Evolutionary conservation across 164 flowering plant species (phyloP), one percentile per base, ranked within the genome.

Genomic region (Vitis labrusca): DNA sequence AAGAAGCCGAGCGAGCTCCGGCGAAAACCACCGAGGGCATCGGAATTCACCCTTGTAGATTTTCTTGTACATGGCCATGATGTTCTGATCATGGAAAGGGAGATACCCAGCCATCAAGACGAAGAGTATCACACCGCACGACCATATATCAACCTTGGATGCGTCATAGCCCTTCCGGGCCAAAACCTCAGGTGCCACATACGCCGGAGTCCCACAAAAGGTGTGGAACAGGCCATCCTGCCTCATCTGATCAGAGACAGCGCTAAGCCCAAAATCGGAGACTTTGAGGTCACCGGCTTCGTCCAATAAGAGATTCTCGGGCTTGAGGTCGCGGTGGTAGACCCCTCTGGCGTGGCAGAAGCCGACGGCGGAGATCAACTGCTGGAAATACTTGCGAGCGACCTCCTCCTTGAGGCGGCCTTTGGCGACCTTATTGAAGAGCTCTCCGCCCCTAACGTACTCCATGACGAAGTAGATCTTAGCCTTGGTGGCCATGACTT

Each of bases 401-500:
- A 85, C 82, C 3, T 85, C 91, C 59, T 90, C 96, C 72, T 85
- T 82, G 5, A 88, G 49, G 13, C 96, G 52, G 12, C 96, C 96
- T 52, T 90, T 90, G 44, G 93, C 85, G 9, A 90, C 93, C 74
- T 90, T 87, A 54, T 79, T 86, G 79, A 90, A 90, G 23, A 90
- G 77, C 82, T 90, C 96, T 1, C 96, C 96, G 12, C 96, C 96
- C 27, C 75, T 81, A 0, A 90, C 91, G 23, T 76, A 84, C 74
- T 90, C 96, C 96, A 90, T 90, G 58, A 90, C 95, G 70, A 90
- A 90, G 76, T 80, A 90, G 77, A 90, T 90, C 81, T 88, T 90
- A 49, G 93, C 61, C 59, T 88, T 90, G 12, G 93, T 90, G 15
- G 96, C 96, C 96, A 90, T 90, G 47, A 90, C 91, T 76, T 90